phyloP scores from a whole-genome alignment of 768 basidiomycete genomes.

The Naganishia antarctica region DNA sequence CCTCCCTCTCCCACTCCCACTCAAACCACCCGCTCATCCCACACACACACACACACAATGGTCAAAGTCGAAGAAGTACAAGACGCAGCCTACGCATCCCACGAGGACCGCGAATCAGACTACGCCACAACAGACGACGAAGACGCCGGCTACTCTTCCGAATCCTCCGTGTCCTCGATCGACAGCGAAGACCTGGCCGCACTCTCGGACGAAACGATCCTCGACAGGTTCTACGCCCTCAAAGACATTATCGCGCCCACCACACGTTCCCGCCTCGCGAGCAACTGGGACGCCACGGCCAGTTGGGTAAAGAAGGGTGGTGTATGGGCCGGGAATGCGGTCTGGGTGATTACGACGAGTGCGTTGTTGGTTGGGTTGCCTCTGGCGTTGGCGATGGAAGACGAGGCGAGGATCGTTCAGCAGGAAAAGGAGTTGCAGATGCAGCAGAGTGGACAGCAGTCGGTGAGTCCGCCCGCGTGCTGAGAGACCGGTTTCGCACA shows the following conservation, averaged over 20 bases:
- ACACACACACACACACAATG: conserved; percentile 54
- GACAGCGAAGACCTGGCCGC: conserved; percentile 50
- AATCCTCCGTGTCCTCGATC: conserved; percentile 72
- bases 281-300: conserved; percentile 60
- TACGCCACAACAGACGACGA: conserved; percentile 63
- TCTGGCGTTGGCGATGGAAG: conserved; percentile 85
- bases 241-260: conserved; percentile 92
- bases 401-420: conserved; percentile 87
- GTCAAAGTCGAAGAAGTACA: conserved; percentile 82
- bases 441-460: conserved; percentile 86
- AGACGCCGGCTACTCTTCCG: conserved; percentile 61
- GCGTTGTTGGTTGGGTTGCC: conserved; percentile 91
- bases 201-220: conserved; percentile 65
- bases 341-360: conserved; percentile 92
- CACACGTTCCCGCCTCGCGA: conserved; percentile 70
- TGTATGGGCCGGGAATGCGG: conserved; percentile 75
- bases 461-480: conserved; percentile 64
- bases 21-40: no score
- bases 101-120: conserved; percentile 60
- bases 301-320: conserved; percentile 63
- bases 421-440: conserved; percentile 92
- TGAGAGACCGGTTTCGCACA: neutral
- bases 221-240: conserved; percentile 83
- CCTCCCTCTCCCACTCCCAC: neutral
- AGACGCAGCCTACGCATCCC: conserved; percentile 41